Base-by-base conservation (phyloP, 768 basidiomycete species). In the Lenzites betulinus region DNA sequence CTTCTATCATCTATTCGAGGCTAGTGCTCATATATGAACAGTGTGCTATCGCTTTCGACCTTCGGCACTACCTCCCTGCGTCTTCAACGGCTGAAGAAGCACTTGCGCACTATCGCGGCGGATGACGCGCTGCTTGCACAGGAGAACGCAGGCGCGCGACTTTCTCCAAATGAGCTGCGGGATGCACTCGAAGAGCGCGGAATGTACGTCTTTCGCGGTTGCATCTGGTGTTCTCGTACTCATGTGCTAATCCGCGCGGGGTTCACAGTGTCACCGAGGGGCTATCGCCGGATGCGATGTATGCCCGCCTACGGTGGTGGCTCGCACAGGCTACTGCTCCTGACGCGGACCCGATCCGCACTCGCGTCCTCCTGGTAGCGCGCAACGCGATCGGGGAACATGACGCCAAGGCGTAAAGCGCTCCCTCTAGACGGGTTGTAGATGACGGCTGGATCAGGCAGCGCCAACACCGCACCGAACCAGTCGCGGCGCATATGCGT, bases 151-250 rank as follows among this genome's bases (percentile, higher is more conserved):
- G 76, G 77, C 1, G 70, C 73, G 23, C 67, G 70, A 33, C 71
- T 94, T 46, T 81, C 83, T 2, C 69, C 75, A 20, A 75, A 76
- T 3, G 88, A 88, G 63, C 75, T 92, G 7, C 75, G 78, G 28
- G 83, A 89, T 56, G 87, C 89, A 3, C 77, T 93, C 15, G 77
- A 82, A 59, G 91, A 92, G 71, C 86, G 92, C 60, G 92, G 89
- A 67, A 79, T 92, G 92, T 93, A 70, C 70, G 89, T 79, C 25
- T 33, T 22, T 35, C 6, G 33, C 23, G 7, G 16, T 30, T 47
- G 22, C 1, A 7, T 23, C 12, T n/a, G 6, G 6, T 33, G 30
- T 11, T 11, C 6, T 33, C 30, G 30, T 33, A 33, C 26, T 36
- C n/a, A 6, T 11, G 36, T 23, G 2, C 52, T 8, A 18, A 23